Evolutionary conservation across 2,329 filamentous ascomycete genomes (phyloP), one percentile per base, ranked within the genome.

Genomic region (Epichloe amarillans): DNA sequence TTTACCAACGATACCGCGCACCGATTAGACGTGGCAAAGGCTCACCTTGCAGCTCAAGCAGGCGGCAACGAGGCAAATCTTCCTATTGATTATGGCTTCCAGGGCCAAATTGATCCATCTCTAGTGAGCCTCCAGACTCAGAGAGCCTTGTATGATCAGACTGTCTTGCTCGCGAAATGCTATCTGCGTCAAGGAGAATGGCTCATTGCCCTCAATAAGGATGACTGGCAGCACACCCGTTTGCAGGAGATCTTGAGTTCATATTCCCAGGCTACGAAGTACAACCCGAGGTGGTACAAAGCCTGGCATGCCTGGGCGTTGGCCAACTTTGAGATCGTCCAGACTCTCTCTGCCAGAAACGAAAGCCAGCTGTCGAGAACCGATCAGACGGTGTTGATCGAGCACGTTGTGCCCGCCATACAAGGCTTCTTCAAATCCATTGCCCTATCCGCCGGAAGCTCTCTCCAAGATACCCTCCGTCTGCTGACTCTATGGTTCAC

Each of bases 231-330:
- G 56, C 81, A 87, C 55, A 84, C 88, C 8, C 83, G 87, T 57
- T 87, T 95, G 4, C 80, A 86, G 48, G 91, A 97, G 49, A 89
- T 98, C 52, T 73, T 98, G 23, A 78, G 81, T n/a, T 89, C 93
- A 2, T 98, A 97, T 66, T 83, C 83, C 17, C 84, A 90, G 53
- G 94, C 94, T 1, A 98, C 93, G 2, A 84, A 88, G 53, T 96
- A 94, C 69, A 95, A 98, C 64, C 84, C 88, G 36, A 83, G 84
- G 54, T 98, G 91, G 81, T 98, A 98, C 72, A 99, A 98, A 69
- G 93, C 94, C 7, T 99, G 93, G 93, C 93, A 99, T 68, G 87
- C 93, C 0, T 99, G 93, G 91, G 94, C 93, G 11, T 70, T 98
- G 55, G 91, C 93, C 50, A 99, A 98, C 67, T 99, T 98, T 61